Percentiles rank a stretch among this genome's conserved stretches.
Conservation (phyloP, 2,329 filamentous ascomycete genomes). For the Lecanosticta acicola region DNA sequence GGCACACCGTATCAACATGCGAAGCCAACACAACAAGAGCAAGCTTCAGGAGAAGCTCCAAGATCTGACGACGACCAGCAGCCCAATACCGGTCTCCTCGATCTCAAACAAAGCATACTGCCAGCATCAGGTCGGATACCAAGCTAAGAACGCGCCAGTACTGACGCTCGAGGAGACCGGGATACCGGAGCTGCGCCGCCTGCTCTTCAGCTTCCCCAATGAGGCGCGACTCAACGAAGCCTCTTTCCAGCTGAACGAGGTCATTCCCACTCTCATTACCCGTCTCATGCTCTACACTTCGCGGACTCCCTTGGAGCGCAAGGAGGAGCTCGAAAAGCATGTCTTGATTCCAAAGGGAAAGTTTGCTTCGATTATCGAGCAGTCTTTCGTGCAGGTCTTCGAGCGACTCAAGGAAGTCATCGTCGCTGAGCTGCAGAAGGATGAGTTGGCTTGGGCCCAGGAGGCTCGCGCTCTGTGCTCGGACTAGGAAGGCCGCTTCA, state of each 20-base stretch:
- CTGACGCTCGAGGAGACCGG: conserved; percentile 16
- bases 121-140: conserved; percentile 11
- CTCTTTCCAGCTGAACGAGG: not conserved
- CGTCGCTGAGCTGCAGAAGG: not conserved
- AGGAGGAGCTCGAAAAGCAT: conserved; percentile 7
- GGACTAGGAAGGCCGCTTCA: not conserved
- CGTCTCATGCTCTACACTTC: conserved; percentile 7
- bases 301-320: conserved; percentile 7
- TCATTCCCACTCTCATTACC: conserved; percentile 7
- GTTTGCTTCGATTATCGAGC: not conserved
- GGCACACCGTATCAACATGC: conserved; percentile 9
- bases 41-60: conserved; percentile 5
- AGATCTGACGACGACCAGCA: conserved; percentile 3
- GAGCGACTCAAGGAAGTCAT: not conserved
- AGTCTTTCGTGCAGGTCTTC: not conserved
- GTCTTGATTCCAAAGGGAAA: not conserved
- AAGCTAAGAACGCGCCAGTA: conserved; percentile 3
- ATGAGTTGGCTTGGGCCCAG: conserved; percentile 3
- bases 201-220: conserved; percentile 8
- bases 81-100: conserved; percentile 8
- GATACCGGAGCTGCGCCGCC: conserved; percentile 8
- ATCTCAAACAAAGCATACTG: conserved; percentile 16
- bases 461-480: conserved; percentile 1
- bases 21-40: conserved; percentile 4
- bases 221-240: conserved; percentile 14